Percentiles rank a stretch among this genome's conserved stretches.
Evolutionary conservation across 306 rosid genomes (phyloP).

Genomic region (Pueraria montana): DNA sequence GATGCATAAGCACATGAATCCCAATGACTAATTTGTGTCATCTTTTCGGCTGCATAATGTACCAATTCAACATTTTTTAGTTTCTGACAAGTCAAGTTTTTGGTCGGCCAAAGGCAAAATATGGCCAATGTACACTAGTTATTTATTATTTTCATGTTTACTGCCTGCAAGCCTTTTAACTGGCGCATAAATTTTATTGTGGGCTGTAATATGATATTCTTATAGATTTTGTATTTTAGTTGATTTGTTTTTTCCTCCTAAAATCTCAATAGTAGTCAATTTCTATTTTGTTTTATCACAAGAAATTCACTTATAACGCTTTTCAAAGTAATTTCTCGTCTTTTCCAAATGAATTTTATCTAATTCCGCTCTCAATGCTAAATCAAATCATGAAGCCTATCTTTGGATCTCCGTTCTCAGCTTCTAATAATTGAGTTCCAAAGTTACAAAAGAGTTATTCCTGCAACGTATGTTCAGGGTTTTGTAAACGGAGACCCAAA

Average conservation of each 20-base stretch:
- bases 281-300: background rate
- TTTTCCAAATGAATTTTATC: background rate
- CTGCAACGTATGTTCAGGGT: no score
- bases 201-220: slow-evolving; percentile 30
- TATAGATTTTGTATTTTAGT: slow-evolving; percentile 38
- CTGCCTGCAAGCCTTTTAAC: slow-evolving; percentile 10
- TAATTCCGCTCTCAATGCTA: background rate
- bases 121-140: slow-evolving; percentile 38
- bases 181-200: background rate
- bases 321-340: background rate
- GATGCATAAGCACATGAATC: slow-evolving; percentile 71
- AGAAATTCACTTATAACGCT: background rate
- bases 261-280: background rate
- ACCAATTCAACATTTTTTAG: slow-evolving; percentile 69
- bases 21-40: slow-evolving; percentile 59
- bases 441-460: no score
- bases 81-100: slow-evolving; percentile 76
- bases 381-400: no score
- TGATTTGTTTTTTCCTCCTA: background rate
- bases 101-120: slow-evolving; percentile 12
- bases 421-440: no score
- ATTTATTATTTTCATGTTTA: background rate
- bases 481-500: no score
- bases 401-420: no score
- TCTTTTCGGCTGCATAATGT: slow-evolving; percentile 60